Evolutionary conservation across 2,329 filamentous ascomycete genomes (phyloP).

Genomic region (Emmonsia crescens): DNA sequence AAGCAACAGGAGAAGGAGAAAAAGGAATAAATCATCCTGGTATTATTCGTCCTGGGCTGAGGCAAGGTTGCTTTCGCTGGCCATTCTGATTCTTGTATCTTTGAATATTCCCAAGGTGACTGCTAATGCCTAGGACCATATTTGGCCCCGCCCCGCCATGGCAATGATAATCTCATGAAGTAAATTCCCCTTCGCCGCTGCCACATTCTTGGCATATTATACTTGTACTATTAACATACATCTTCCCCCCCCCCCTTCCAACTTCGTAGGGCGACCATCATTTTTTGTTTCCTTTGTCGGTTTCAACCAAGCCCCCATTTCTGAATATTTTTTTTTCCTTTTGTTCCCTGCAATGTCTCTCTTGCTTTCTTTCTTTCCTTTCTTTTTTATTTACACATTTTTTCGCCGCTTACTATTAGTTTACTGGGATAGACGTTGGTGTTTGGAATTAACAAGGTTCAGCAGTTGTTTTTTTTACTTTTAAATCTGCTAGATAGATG

Average conservation of each 20-base stretch:
- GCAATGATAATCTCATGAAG: background rate
- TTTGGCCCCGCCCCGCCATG: background rate
- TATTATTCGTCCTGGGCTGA: background rate
- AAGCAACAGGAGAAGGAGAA: constrained; percentile 14
- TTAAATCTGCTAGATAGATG: background rate
- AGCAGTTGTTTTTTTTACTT: background rate
- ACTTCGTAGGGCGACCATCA: background rate
- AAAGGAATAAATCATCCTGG: constrained; percentile 13
- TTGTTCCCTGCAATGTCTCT: background rate
- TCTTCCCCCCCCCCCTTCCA: background rate
- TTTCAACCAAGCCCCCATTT: background rate
- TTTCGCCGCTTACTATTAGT: background rate
- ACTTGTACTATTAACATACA: background rate
- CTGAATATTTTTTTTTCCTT: background rate
- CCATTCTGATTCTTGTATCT: background rate
- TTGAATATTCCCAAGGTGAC: background rate
- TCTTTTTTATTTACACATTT: background rate
- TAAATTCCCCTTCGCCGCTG: background rate
- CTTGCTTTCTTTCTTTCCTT: background rate
- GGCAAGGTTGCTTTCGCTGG: background rate
- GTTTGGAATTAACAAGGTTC: background rate
- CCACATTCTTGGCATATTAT: background rate
- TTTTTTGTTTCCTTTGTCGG: background rate
- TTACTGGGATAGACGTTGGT: constrained; percentile 1
- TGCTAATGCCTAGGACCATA: background rate